Base-by-base conservation (phyloP, 495 filamentous ascomycete genomes). In the Geoglossum glabrum region DNA sequence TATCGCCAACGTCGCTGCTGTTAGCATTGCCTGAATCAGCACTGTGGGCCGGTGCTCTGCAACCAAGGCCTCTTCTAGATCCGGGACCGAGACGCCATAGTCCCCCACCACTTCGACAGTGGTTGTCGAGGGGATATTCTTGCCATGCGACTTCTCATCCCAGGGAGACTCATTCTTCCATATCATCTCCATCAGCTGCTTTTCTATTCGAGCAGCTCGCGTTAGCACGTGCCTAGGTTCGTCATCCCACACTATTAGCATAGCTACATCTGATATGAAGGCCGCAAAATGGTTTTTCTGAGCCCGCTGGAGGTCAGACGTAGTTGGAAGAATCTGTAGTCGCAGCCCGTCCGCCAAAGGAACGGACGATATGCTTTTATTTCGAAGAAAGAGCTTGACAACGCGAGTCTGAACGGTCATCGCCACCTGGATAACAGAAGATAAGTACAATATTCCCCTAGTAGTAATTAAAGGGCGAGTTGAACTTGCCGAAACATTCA, bases 261-360 rank as follows among this genome's bases (percentile, higher is more conserved):
- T 67, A 28, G 69, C 67, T n/a, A 66, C 65, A 57, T 79, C 73
- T 50, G 74, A 70, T 51, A 83, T 78, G 62, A 84, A 83, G 31
- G 81, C 81, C n/a, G 78, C 81, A 59, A 79, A 82, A 52, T 84
- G 81, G 63, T 83, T 77, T 62, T 80, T 80, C 64, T 81, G 74
- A 54, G 77, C 78, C 17, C 66, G 64, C 2, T 77, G 76, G 1
- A 84, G 68, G 40, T 76, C 72, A 4, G 64, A 62, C 59, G 83
- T 73, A 49, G 70, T 73, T 9, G 72, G 74, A 19, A 84, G 66
- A 23, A 84, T 75, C 62, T 84, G 81, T 38, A 84, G 63, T 31
- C 74, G 72, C 23, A 82, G 70, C n/a, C 77, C 77, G 56, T 75
- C 67, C 13, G 67, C 61, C 38, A 83, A 63, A n/a, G 79, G 76